These are phyloP conservation scores for Xylariaceae sp. DNA, from an alignment of 2,329 filamentous ascomycete species.

Conservation along the genomic window DNA sequence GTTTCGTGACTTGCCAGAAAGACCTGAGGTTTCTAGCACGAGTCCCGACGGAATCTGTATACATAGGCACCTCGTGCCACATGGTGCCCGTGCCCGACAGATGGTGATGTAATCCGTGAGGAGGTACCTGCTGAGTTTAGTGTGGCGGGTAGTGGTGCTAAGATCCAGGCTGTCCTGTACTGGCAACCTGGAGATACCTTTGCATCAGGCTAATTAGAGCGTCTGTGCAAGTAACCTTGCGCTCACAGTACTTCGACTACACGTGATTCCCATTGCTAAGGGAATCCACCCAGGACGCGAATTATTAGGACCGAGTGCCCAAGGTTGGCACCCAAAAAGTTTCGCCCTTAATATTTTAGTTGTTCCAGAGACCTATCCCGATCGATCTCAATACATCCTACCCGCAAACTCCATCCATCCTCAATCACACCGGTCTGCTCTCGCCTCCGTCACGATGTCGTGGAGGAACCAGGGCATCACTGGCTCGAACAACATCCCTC, in stretches of 20 bases:
- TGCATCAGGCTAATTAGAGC: too few relatives aligned
- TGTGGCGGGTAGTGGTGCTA: too few relatives aligned
- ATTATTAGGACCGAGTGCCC: constrained; percentile 4
- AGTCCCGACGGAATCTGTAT: too few relatives aligned
- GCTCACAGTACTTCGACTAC: neutral
- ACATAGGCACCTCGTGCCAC: too few relatives aligned
- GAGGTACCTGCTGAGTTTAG: too few relatives aligned
- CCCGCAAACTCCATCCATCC: neutral
- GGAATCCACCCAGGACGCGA: neutral
- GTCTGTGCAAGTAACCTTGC: too few relatives aligned
- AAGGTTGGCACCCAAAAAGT: constrained; percentile 15
- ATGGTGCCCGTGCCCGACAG: too few relatives aligned
- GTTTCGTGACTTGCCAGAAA: too few relatives aligned
- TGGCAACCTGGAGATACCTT: too few relatives aligned
- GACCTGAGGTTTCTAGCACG: too few relatives aligned
- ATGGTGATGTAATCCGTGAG: too few relatives aligned
- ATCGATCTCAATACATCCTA: neutral
- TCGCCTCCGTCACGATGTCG: constrained; percentile 43
- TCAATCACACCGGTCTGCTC: neutral
- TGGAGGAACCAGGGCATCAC: constrained; percentile 80
- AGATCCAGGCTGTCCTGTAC: too few relatives aligned
- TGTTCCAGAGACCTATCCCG: neutral
- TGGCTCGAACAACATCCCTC: constrained; percentile 94
- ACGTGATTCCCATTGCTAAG: constrained; percentile 6
- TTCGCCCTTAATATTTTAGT: constrained; percentile 11